Evolutionary conservation across 2,329 filamentous ascomycete species (phyloP).

Genomic region (Xylaria digitata): DNA sequence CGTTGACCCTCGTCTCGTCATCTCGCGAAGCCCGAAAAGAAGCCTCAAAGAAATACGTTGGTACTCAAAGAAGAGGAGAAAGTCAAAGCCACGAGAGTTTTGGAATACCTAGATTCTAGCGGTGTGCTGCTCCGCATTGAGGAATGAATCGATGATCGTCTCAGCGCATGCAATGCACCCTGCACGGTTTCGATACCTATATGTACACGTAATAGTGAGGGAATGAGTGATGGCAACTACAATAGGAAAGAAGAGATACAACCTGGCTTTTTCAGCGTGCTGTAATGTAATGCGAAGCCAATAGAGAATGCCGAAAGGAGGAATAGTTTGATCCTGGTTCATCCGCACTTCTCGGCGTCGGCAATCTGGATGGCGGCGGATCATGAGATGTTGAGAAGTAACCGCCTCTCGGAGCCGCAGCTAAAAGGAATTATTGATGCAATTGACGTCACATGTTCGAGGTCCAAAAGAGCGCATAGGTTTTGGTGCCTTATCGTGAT

Average conservation of each 20-base stretch:
- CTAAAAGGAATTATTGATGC: slow-evolving; percentile 3
- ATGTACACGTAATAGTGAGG: slow-evolving; percentile 9
- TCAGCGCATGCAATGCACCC: slow-evolving; percentile 25
- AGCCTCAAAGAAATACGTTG: too few relatives aligned
- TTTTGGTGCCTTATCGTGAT: not conserved
- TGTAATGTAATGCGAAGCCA: slow-evolving; percentile 11
- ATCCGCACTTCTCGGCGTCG: slow-evolving; percentile 24
- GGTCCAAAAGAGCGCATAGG: slow-evolving; percentile 7
- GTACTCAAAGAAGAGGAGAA: not conserved
- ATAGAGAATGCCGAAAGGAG: slow-evolving; percentile 18
- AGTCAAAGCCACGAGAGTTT: not conserved
- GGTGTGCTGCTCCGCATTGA: slow-evolving; percentile 35
- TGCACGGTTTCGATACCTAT: slow-evolving; percentile 20
- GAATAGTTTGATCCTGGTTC: slow-evolving; percentile 18
- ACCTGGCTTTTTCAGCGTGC: slow-evolving; percentile 1
- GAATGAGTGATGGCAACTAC: slow-evolving; percentile 5
- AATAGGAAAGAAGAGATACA: not conserved
- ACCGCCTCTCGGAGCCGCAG: slow-evolving; percentile 25
- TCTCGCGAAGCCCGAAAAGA: not conserved
- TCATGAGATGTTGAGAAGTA: slow-evolving; percentile 25
- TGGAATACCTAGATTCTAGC: slow-evolving; percentile 17
- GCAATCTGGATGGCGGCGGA: slow-evolving; percentile 30
- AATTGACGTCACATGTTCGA: slow-evolving; percentile 15
- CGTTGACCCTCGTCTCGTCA: not conserved
- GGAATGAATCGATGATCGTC: slow-evolving; percentile 13